Evolutionary conservation across 2,329 filamentous ascomycete genomes (phyloP), one percentile per base, ranked within the genome.

Genomic region (Dothistroma pini): DNA sequence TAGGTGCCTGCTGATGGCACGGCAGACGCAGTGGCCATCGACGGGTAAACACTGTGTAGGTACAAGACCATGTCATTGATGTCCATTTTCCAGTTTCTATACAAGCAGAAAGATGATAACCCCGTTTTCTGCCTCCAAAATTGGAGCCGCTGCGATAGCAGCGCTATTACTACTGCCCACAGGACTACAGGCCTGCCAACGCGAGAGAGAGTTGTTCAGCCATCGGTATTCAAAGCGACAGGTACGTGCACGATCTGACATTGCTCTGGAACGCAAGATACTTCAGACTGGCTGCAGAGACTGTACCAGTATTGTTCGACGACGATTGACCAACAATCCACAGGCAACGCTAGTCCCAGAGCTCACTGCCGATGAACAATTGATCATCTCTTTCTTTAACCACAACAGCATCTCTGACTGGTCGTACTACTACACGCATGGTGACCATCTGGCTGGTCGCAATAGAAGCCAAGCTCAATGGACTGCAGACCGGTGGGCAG

Each of bases 381-480:
- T 76, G n/a, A 66, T 78, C 50, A 61, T 76, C 35, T 71, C 75
- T 56, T 77, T 75, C 2, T 77, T 78, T 58, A 75, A 77, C 60
- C 74, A 75, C 58, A 72, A 70, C 10, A 75, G 74, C 8, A 77
- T 78, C 50, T 57, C 59, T 8, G 58, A 65, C 31, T 66, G 61
- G 58, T 63, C 60, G 5, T 67, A 66, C 56, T 80, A 79, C 68
- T 80, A 80, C 65, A 80, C 78, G 0, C 72, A 75, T 76, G 35
- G 77, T 80, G 50, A 81, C 80, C 78, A 80, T 68, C 68, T 80
- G 11, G 78, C 78, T 0, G 78, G 78, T 29, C 78, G 76, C 70
- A 80, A 80, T 60, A 68, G 76, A 49, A 77, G 73, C 52, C 78
- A 80, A 71, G 78, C 78, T 10, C 68, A 79, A 25, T 80, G 77